phyloP scores from a whole-genome alignment of 169 alveolate genomes.

The Eimeria tenella region DNA sequence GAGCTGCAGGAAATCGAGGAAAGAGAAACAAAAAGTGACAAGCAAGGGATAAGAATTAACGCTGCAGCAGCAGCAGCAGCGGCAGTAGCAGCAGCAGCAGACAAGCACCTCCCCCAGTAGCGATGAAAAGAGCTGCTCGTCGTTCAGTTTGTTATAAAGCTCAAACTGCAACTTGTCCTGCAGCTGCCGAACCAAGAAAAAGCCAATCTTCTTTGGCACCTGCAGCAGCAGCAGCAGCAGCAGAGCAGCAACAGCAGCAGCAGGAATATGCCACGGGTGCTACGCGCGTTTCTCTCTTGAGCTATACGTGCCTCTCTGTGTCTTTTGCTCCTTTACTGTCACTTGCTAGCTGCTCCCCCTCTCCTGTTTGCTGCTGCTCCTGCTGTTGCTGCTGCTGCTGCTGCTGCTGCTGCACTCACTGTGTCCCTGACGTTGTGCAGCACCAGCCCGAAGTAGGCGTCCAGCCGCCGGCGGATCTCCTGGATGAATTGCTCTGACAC shows the following conservation, averaged over 20 bases:
- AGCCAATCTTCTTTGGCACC: conserved; percentile 97
- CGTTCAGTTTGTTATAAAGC: conserved; percentile 88
- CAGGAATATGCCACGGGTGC: not conserved
- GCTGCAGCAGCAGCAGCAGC: not conserved
- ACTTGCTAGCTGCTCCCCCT: not conserved
- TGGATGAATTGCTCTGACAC: conserved; percentile 88
- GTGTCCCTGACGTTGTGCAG: conserved; percentile 97
- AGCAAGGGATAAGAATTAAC: not conserved
- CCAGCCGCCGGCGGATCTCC: conserved; percentile 96
- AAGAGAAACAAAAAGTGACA: not conserved
- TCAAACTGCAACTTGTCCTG: conserved; percentile 91
- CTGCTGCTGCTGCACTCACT: conserved; percentile 69
- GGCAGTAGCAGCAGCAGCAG: no score
- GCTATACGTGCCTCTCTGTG: not conserved
- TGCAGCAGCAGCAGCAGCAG: conserved; percentile 8
- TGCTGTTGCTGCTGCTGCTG: not conserved
- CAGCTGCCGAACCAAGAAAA: conserved; percentile 90
- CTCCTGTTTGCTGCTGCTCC: not conserved
- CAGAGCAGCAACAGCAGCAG: not conserved
- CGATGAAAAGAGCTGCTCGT: conserved; percentile 85
- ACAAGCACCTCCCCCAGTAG: conserved; percentile 78
- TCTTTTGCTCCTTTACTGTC: not conserved
- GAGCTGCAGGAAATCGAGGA: not conserved
- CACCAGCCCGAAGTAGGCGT: conserved; percentile 96
- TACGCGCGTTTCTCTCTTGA: not conserved